Evolutionary conservation across 257 asterid genomes (phyloP).

Genomic region (Solanum sejunctum): DNA sequence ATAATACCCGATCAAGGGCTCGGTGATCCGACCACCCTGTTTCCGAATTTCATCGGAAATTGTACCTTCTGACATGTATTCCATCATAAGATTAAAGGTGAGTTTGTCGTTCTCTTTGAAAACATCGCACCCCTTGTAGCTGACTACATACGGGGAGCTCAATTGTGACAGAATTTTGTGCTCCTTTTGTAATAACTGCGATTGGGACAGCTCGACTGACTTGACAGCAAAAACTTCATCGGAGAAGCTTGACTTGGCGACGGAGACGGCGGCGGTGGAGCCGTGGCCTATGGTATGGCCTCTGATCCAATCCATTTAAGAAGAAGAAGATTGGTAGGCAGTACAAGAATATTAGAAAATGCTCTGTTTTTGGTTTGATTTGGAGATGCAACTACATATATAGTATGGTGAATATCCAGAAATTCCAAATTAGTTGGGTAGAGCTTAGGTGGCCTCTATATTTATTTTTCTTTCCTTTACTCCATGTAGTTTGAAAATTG

Average conservation of each 20-base stretch:
- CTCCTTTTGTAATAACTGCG: slow-evolving; percentile 35
- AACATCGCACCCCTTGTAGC: slow-evolving; percentile 43
- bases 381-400: neutral
- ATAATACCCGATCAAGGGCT: slow-evolving; percentile 18
- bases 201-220: slow-evolving; percentile 35
- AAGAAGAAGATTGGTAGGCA: neutral
- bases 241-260: slow-evolving; percentile 19
- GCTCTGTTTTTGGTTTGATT: neutral
- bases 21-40: slow-evolving; percentile 27
- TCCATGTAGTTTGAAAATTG: slow-evolving; percentile 19
- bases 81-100: slow-evolving; percentile 47
- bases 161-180: slow-evolving; percentile 28
- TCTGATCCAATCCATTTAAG: slow-evolving; percentile 58
- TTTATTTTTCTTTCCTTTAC: neutral
- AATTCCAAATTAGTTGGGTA: slow-evolving; percentile 56
- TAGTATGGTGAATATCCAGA: neutral
- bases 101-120: slow-evolving; percentile 18
- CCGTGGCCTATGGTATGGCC: slow-evolving; percentile 63
- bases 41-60: slow-evolving; percentile 14
- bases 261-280: slow-evolving; percentile 55
- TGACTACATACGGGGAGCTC: slow-evolving; percentile 24
- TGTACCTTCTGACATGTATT: slow-evolving; percentile 36
- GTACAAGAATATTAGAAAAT: neutral
- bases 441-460: slow-evolving; percentile 5
- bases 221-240: slow-evolving; percentile 46